Evolutionary conservation across 2,329 filamentous ascomycete genomes (phyloP).

Genomic region (Colletotrichum tabaci): DNA sequence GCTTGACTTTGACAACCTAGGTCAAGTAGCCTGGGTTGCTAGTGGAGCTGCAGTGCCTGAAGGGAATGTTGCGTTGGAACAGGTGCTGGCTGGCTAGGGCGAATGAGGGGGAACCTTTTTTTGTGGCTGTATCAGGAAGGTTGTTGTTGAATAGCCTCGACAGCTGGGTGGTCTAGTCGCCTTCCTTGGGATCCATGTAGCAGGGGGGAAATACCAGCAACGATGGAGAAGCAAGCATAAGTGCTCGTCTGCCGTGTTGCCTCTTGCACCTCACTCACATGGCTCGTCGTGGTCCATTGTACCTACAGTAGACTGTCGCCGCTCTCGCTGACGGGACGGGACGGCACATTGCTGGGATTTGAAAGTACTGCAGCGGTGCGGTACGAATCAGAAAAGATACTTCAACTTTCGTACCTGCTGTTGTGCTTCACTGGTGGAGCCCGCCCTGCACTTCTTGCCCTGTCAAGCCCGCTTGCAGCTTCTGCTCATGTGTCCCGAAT

Average conservation of each 20-base stretch:
- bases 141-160: neutral
- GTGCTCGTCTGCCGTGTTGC: constrained; percentile 37
- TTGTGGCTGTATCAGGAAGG: neutral
- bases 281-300: constrained; percentile 8
- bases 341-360: neutral
- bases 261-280: constrained; percentile 27
- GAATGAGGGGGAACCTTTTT: neutral
- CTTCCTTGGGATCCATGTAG: neutral
- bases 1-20: constrained; percentile 38
- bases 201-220: neutral
- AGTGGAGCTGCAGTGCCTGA: constrained; percentile 7
- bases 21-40: neutral
- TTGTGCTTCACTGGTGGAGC: constrained; percentile 16
- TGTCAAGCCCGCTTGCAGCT: constrained; percentile 30
- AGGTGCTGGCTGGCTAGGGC: constrained; percentile 20
- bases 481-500: constrained; percentile 25
- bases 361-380: neutral
- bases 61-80: constrained; percentile 27
- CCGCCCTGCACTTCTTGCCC: constrained; percentile 32
- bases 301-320: constrained; percentile 14
- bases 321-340: neutral
- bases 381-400: neutral
- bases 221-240: neutral
- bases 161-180: neutral
- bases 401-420: constrained; percentile 31